A percentile compares a stretch with the other conserved stretches of the same genome.
Evolutionary conservation across 768 basidiomycete genomes (phyloP).

Genomic region (Boletales sp.): DNA sequence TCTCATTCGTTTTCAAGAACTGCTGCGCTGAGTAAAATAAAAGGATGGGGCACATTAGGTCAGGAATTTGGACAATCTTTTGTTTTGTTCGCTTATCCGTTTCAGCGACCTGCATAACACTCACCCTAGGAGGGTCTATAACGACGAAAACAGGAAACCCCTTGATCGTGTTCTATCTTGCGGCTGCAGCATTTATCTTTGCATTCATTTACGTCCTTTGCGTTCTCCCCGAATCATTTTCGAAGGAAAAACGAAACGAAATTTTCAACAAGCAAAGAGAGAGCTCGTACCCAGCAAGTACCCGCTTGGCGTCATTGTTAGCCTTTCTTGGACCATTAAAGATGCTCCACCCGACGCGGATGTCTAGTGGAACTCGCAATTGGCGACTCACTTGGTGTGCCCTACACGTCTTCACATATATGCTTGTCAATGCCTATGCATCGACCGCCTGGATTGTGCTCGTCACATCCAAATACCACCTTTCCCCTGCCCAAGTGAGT

Average conservation of each 20-base stretch:
- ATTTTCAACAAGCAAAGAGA: conserved; percentile 4
- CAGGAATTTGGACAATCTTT: neutral
- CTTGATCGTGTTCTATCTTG: conserved; percentile 20
- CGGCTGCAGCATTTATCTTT: conserved; percentile 7
- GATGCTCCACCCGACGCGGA: conserved; percentile 16
- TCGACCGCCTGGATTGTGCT: conserved; percentile 19
- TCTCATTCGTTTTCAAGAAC: conserved; percentile 21
- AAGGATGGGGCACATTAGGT: conserved; percentile 30
- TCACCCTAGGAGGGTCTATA: conserved; percentile 25
- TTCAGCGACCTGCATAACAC: conserved; percentile 25
- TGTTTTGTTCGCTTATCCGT: neutral
- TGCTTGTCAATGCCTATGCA: conserved; percentile 13
- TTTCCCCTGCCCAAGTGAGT: conserved; percentile 27
- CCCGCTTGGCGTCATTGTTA: neutral
- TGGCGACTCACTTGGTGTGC: conserved; percentile 30
- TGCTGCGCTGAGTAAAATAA: conserved; percentile 19
- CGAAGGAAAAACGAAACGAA: conserved; percentile 18
- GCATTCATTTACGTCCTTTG: conserved; percentile 20
- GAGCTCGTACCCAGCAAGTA: neutral
- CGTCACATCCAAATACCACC: conserved; percentile 22
- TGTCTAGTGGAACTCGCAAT: conserved; percentile 17
- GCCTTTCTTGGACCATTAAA: conserved; percentile 23
- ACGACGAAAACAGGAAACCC: conserved; percentile 25
- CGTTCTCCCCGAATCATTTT: conserved; percentile 31
- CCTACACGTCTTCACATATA: conserved; percentile 21